Percentiles rank a stretch among this genome's conserved stretches.
These are phyloP conservation scores for Margaritispora aquatica DNA, from an alignment of 495 filamentous ascomycete species.

Conservation along the genomic window DNA sequence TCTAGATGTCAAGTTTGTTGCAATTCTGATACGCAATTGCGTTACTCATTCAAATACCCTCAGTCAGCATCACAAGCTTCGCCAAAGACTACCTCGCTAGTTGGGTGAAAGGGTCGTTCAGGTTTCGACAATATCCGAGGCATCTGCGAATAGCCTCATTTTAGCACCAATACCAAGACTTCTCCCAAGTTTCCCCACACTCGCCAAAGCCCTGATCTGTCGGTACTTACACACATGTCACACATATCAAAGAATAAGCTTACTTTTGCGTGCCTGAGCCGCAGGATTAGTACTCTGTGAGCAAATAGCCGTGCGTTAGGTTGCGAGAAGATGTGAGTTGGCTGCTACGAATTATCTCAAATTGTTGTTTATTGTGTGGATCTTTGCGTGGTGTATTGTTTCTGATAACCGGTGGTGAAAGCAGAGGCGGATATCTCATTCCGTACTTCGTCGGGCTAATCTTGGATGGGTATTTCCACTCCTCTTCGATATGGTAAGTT, in stretches of 20 bases:
- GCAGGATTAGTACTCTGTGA: not conserved
- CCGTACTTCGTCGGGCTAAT: not conserved
- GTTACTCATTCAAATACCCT: not conserved
- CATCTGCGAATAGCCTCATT: not conserved
- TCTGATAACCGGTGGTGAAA: not conserved
- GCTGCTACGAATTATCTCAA: not conserved
- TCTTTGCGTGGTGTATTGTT: not conserved
- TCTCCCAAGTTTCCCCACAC: not conserved
- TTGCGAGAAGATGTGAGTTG: not conserved
- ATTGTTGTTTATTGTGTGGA: not conserved
- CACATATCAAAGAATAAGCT: not conserved
- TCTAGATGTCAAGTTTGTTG: too few relatives aligned
- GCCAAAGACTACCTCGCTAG: not conserved
- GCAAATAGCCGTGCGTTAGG: not conserved
- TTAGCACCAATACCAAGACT: not conserved
- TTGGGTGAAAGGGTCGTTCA: not conserved
- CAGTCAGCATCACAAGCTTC: too few relatives aligned
- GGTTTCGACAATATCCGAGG: not conserved
- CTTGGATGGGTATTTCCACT: not conserved
- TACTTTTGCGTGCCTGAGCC: not conserved
- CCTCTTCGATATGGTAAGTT: not conserved
- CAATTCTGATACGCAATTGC: not conserved
- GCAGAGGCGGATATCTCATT: not conserved
- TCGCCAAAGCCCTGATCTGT: not conserved
- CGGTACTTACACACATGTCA: not conserved